Base-by-base conservation (phyloP, 1,139 yeast species). In the Pichia cactophila region DNA sequence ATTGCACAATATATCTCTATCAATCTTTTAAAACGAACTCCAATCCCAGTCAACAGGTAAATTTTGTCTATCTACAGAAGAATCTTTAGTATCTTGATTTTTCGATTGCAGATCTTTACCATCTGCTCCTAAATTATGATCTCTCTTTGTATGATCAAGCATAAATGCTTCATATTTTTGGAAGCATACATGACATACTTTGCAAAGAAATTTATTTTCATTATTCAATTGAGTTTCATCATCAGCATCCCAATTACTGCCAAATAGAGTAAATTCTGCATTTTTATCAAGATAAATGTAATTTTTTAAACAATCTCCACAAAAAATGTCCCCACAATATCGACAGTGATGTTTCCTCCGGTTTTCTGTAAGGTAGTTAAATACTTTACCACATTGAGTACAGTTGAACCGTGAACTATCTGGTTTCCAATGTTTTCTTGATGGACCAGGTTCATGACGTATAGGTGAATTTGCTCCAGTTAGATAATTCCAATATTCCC, bases 301-400 rank as follows among this genome's bases (percentile, higher is more conserved):
- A 59, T 78, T 81, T 33, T 73, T 69, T 9, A 81, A 71, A 56
- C 80, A 81, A 51, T 81, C 84, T 47, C 83, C 82, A 67, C 97
- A 90, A 62, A 84, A 90, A 14, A 90, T 78, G 33, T 88, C 95
- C 20, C 97, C 97, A 69, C 97, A 90, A 61, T 86, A 83, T 47
- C 97, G 77, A 64, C 97, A 90, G 68, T 90, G 97, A 63, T 90
- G 97, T 52, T 94, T 80, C 55, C 97, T 77, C 59, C 68, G 51
- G 9, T 51, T 56, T 33, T 58, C 60, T 1, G 89, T 95, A 65
- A 87, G 78, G 61, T 85, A 81, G 45, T 86, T 80, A 65, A 86
- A 78, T 50, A 75, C 64, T 65, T 76, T 76, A 51, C 73, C 70
- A 67, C 97, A 89, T n/a, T 76, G 74, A n/a, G 77, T 75, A 64